Evolutionary conservation across 2,329 filamentous ascomycete species (phyloP), one percentile per base, ranked within the genome.

Genomic region (Cercospora zeina): DNA sequence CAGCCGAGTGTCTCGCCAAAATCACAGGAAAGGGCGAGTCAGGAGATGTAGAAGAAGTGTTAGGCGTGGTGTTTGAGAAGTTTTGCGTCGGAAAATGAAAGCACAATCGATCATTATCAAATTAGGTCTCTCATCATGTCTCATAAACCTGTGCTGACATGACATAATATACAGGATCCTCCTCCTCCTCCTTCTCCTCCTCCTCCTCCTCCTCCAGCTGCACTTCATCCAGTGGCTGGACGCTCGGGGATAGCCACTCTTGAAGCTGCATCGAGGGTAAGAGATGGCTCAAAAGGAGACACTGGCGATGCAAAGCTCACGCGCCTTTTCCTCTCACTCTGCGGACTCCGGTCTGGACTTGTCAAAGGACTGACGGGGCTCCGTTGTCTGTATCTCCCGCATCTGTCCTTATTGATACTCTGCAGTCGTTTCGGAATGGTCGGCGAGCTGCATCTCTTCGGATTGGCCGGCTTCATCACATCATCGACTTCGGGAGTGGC

Each of bases 1-100:
- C 92, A 11, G 92, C 91, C 0, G 85, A 88, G 57, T 88, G 86
- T 65, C 81, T 97, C n/a, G 89, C 91, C 1, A 86, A 87, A 61
- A 96, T 97, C 70, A 97, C 92, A 0, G 95, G 95, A 0, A 86
- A 86, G 59, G 93, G 92, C 0, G 90, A 92, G 70, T 85, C 84
- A 42, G 90, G 92, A 2, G 93, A 97, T 76, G 91, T 97, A 14
- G 93, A 99, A 74, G 95, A 97, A 73, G 91, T 99, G 7, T 78
- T 99, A 49, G 95, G 95, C 0, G 93, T 99, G 21, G 93, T 99
- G 3, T 99, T 99, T 78, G 93, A 97, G 76, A 97, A 96, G 90
- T 78, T 78, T 62, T 78, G 77, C 60, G 76, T 78, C 3, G 77
- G 77, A 9, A 78, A 78, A 65, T 78, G 62, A 63, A n/a, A n/a